phyloP scores from a whole-genome alignment of 345 rosid genomes.

The Dipteronia dyeriana region DNA sequence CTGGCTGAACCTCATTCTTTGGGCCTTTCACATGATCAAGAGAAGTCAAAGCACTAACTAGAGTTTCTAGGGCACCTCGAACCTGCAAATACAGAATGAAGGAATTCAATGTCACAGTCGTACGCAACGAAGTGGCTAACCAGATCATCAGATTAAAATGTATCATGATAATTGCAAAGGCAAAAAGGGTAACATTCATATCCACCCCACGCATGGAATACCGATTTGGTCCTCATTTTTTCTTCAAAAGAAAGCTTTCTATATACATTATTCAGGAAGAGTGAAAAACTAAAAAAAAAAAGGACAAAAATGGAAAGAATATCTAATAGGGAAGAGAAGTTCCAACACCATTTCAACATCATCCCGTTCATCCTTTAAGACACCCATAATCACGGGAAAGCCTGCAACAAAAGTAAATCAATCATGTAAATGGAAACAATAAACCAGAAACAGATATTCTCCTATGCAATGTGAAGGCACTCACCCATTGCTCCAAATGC shows the following conservation, averaged over 20 bases:
- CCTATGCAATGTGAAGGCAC: conserved; percentile 19
- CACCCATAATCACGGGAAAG: conserved; percentile 82
- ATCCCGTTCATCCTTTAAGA: conserved; percentile 86
- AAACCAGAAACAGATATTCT: background rate
- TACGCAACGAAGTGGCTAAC: background rate
- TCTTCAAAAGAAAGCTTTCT: background rate
- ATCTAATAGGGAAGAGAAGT: conserved; percentile 11
- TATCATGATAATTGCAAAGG: background rate
- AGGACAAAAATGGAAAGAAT: background rate
- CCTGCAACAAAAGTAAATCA: conserved; percentile 52
- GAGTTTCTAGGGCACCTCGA: conserved; percentile 93
- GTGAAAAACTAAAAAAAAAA: background rate
- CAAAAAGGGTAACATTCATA: background rate
- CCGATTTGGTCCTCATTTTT: background rate
- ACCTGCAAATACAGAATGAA: conserved; percentile 46
- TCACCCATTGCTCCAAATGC: conserved; percentile 92
- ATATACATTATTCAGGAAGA: background rate
- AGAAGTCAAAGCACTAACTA: conserved; percentile 87
- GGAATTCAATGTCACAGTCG: background rate
- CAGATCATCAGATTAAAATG: background rate
- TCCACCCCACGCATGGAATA: background rate
- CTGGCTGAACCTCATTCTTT: conserved; percentile 79
- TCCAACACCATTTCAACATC: conserved; percentile 82
- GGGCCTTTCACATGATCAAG: conserved; percentile 75
- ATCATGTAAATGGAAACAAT: conserved; percentile 10